Base-by-base conservation (phyloP, 305 asterid species). In the Fraxinus baroniana region DNA sequence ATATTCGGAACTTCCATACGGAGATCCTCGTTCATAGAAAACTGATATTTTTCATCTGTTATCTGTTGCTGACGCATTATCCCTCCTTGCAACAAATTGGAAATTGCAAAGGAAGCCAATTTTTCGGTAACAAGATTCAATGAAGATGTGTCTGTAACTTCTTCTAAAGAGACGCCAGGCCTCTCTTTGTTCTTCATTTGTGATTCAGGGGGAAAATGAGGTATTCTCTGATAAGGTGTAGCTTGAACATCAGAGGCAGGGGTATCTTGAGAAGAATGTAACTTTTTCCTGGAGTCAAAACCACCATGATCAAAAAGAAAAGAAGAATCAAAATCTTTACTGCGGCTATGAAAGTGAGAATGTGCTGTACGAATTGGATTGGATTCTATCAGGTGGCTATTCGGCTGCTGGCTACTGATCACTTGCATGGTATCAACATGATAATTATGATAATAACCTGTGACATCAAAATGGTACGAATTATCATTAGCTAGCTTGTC, bases 311-410 rank as follows among this genome's bases (percentile, higher is more conserved):
- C 83, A 84, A 71, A 87, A 13, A 66, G 81, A 35, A 87, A 82
- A 86, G 87, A 82, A 80, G 87, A 78, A 80, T 88, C 83, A 78
- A 82, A 87, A 9, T 86, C 91, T 41, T 82, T 84, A 79, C 81
- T 74, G 7, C 84, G 81, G 78, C 75, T 80, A 84, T 55, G 87
- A 49, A 78, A 77, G 77, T 86, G 90, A 55, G 90, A 64, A 64
- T 82, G 78, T 82, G 84, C 33, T 41, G 82, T 79, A 78, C 87
- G 82, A 71, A 78, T 17, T 79, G 83, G 82, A 79, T 81, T 82
- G 15, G 82, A 62, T 44, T 84, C 87, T 17, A 72, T 79, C 52
- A 76, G 35, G 37, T 80, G 82, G 74, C 81, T 83, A 35, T 77
- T 83, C 24, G 35, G 86, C 35, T 83, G 81, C 33, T 84, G 86